Evolutionary conservation across 1,139 yeast species (phyloP).

Genomic region (Kluyveromyces sp.): DNA sequence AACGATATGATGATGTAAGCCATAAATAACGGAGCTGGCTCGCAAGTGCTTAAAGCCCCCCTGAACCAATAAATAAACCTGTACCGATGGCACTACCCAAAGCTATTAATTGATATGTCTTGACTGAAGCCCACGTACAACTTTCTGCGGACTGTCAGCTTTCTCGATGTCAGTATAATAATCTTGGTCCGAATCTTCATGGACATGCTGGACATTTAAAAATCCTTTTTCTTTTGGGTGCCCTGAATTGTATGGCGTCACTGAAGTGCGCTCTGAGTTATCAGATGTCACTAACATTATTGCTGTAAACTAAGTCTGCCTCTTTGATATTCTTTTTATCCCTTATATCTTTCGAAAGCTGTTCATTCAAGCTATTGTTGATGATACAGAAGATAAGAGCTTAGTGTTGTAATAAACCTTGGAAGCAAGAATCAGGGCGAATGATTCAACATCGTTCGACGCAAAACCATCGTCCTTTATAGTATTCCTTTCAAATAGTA

Average conservation of each 20-base stretch:
- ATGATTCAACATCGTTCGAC: too few species aligned
- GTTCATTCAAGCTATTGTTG: too few species aligned
- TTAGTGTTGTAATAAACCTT: too few species aligned
- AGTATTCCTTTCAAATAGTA: too few species aligned
- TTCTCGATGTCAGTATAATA: neutral
- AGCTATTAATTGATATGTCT: constrained; percentile 56
- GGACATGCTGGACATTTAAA: neutral
- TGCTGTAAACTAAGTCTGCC: too few species aligned
- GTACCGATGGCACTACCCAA: constrained; percentile 51
- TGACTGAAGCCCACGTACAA: constrained; percentile 32
- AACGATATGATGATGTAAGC: constrained; percentile 44
- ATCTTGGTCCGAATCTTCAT: constrained; percentile 1
- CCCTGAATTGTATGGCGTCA: constrained; percentile 1
- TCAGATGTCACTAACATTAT: too few species aligned
- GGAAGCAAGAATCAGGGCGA: too few species aligned
- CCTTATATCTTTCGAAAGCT: too few species aligned
- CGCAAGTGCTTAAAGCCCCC: constrained; percentile 40
- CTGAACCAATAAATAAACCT: constrained; percentile 46
- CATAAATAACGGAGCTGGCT: constrained; percentile 45
- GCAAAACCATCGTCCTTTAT: too few species aligned
- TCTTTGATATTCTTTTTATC: too few species aligned
- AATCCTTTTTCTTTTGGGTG: neutral
- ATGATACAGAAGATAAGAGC: too few species aligned
- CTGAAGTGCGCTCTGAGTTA: neutral
- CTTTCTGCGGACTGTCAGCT: neutral